phyloP scores from a whole-genome alignment of 2,329 filamentous ascomycete genomes.

The Stagonosporopsis rhizophila region DNA sequence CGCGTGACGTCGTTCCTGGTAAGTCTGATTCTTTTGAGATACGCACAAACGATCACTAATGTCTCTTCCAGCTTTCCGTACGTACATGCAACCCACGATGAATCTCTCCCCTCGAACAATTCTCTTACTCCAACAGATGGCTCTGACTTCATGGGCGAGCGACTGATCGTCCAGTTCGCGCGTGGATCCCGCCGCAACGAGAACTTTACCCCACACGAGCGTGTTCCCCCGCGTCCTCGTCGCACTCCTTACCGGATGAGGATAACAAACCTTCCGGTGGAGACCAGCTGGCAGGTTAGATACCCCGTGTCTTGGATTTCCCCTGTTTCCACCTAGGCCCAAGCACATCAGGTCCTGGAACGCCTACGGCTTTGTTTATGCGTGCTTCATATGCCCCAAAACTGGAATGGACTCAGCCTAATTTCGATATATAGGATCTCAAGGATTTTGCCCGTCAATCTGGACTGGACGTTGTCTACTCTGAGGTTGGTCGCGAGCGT shows the following conservation, averaged over 20 bases:
- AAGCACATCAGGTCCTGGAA: slow-evolving; percentile 49
- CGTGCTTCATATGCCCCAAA: slow-evolving; percentile 39
- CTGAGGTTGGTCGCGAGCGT: slow-evolving; percentile 89
- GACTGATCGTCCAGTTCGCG: slow-evolving; percentile 97
- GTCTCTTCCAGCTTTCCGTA: slow-evolving; percentile 61
- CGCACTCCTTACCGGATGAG: slow-evolving; percentile 97
- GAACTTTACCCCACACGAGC: slow-evolving; percentile 68
- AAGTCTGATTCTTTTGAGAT: slow-evolving; percentile 50
- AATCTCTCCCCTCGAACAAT: background rate
- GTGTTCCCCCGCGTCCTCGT: slow-evolving; percentile 79
- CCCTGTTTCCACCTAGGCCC: slow-evolving; percentile 43
- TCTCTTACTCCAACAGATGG: slow-evolving; percentile 70
- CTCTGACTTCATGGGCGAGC: slow-evolving; percentile 96
- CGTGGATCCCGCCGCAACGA: slow-evolving; percentile 80
- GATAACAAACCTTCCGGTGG: slow-evolving; percentile 93
- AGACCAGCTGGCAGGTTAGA: slow-evolving; percentile 99
- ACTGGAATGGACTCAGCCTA: slow-evolving; percentile 69
- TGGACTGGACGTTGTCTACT: slow-evolving; percentile 96
- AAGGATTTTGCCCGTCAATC: slow-evolving; percentile 99
- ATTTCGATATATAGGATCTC: slow-evolving; percentile 88
- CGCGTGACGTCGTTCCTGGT: slow-evolving; percentile 98
- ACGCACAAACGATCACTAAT: slow-evolving; percentile 33
- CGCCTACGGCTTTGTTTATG: slow-evolving; percentile 47
- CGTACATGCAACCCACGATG: slow-evolving; percentile 38
- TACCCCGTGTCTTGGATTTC: slow-evolving; percentile 60